These are phyloP conservation scores for Cladobotryum mycophilum DNA, from an alignment of 2,329 filamentous ascomycete species.

Conservation along the genomic window DNA sequence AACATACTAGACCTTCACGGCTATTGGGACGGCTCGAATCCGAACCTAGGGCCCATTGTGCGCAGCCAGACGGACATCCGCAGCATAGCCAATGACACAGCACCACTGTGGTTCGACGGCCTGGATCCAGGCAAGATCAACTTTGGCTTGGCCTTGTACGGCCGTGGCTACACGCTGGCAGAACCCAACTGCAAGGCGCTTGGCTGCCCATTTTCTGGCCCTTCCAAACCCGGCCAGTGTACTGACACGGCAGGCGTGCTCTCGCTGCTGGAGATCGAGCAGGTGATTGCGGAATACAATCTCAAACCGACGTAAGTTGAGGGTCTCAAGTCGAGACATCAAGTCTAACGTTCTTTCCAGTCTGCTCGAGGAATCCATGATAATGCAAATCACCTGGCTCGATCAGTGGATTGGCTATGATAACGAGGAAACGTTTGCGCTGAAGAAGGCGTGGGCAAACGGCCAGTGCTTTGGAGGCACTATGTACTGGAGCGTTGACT, in stretches of 20 bases:
- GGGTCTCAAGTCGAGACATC: neutral
- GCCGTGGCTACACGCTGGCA: slow-evolving; percentile 35
- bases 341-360: slow-evolving; percentile 11
- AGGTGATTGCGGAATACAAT: slow-evolving; percentile 17
- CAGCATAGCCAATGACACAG: slow-evolving; percentile 32
- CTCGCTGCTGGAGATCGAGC: slow-evolving; percentile 25
- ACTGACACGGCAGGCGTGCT: slow-evolving; percentile 24
- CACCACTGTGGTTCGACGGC: slow-evolving; percentile 36
- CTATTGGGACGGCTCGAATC: slow-evolving; percentile 30
- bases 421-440: slow-evolving; percentile 19
- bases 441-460: slow-evolving; percentile 13
- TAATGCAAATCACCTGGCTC: slow-evolving; percentile 16
- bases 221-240: slow-evolving; percentile 23
- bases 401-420: slow-evolving; percentile 23
- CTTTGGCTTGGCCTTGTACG: slow-evolving; percentile 42
- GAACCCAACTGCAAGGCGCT: slow-evolving; percentile 21
- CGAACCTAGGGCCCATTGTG: slow-evolving; percentile 24
- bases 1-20: slow-evolving; percentile 33
- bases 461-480: slow-evolving; percentile 13
- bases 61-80: slow-evolving; percentile 35
- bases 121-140: slow-evolving; percentile 37
- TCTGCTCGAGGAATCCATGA: slow-evolving; percentile 10
- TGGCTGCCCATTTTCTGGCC: slow-evolving; percentile 18
- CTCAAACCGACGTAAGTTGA: neutral
- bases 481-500: slow-evolving; percentile 15